Percentiles rank a stretch among this genome's conserved stretches.
phyloP scores from a whole-genome alignment of 2,329 filamentous ascomycete genomes.

The Penicillium psychrosexuale region DNA sequence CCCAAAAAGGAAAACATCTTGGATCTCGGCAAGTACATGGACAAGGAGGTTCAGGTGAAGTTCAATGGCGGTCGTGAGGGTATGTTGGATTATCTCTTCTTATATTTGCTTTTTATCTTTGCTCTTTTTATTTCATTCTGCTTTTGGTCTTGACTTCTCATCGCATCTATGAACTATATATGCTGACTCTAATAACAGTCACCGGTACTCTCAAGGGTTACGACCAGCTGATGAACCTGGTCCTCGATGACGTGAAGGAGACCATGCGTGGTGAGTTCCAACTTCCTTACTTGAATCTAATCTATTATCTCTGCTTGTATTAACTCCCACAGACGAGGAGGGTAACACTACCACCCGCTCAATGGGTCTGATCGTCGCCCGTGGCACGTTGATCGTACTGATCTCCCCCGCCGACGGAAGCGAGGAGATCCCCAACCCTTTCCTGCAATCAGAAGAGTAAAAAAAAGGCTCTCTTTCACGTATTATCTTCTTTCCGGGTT shows the following conservation, averaged over 20 bases:
- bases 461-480: slow-evolving; percentile 5
- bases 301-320: background rate
- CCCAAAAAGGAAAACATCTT: slow-evolving; percentile 99
- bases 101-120: background rate
- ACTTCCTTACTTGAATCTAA: background rate
- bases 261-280: slow-evolving; percentile 70
- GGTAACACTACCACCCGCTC: slow-evolving; percentile 79
- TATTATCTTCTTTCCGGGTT: slow-evolving; percentile 1
- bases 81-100: slow-evolving; percentile 7
- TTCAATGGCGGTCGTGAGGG: slow-evolving; percentile 73
- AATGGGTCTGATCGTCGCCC: slow-evolving; percentile 82
- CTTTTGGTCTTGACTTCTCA: background rate
- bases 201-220: slow-evolving; percentile 89
- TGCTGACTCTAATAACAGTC: slow-evolving; percentile 52
- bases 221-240: slow-evolving; percentile 96
- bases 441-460: slow-evolving; percentile 69
- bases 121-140: background rate
- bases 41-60: slow-evolving; percentile 92
- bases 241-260: slow-evolving; percentile 91
- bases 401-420: slow-evolving; percentile 92
- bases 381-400: slow-evolving; percentile 87
- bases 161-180: slow-evolving; percentile 1
- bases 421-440: slow-evolving; percentile 94
- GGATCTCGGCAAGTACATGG: slow-evolving; percentile 92
- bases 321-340: slow-evolving; percentile 69